Percentiles rank a stretch among this genome's conserved stretches.
Evolutionary conservation across 352 stramenopile species (phyloP).

Genomic region (Phytophthora pluvialis): DNA sequence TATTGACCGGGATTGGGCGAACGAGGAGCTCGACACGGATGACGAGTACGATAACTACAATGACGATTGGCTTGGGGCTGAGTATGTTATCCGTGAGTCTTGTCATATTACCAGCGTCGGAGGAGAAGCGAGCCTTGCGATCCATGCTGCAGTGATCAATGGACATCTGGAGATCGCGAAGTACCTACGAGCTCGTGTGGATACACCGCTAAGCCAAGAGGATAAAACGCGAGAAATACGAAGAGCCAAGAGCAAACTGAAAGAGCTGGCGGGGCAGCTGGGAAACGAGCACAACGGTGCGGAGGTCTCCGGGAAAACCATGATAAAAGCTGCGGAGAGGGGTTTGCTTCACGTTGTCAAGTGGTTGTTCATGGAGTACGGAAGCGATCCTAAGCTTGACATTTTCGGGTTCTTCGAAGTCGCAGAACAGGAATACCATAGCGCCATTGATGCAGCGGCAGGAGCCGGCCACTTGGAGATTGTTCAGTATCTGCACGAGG

Average conservation of each 20-base stretch:
- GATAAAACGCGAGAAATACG: background rate
- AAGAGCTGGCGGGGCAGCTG: too few species aligned
- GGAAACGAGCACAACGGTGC: too few species aligned
- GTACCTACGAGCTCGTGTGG: background rate
- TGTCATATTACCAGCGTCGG: background rate
- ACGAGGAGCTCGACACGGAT: too few species aligned
- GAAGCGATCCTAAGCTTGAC: background rate
- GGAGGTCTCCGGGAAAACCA: background rate
- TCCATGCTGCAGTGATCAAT: background rate
- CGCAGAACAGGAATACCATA: background rate
- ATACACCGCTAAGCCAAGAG: too few species aligned
- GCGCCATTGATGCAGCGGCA: background rate
- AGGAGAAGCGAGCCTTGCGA: slow-evolving; percentile 10
- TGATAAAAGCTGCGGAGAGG: background rate
- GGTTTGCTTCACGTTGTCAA: background rate
- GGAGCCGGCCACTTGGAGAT: background rate
- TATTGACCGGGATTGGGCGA: background rate
- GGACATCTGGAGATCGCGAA: slow-evolving; percentile 1
- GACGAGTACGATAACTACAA: too few species aligned
- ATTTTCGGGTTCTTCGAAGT: background rate
- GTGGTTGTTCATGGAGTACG: background rate
- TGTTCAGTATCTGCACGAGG: background rate
- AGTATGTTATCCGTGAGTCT: too few species aligned
- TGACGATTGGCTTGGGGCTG: too few species aligned
- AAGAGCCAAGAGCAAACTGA: too few species aligned